Percentiles rank a stretch among this genome's conserved stretches.
These are phyloP conservation scores for Yarrowia porcina DNA, from an alignment of 805 yeast genomes.

Conservation along the genomic window DNA sequence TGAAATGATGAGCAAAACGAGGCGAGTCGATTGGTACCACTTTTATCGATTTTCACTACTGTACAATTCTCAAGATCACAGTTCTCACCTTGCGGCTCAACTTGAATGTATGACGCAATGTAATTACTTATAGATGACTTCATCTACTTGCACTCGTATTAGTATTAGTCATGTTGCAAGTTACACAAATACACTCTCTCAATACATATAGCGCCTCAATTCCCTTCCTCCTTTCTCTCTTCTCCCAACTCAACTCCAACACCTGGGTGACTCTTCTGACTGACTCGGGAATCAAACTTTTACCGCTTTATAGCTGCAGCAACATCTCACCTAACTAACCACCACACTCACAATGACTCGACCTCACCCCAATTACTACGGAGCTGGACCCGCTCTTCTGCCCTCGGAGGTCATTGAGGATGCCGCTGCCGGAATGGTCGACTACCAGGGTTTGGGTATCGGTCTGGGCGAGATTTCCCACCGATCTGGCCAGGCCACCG, in stretches of 20 bases:
- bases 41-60: too few relatives aligned
- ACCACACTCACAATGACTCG: conserved; percentile 5
- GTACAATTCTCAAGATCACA: too few relatives aligned
- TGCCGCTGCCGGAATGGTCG: conserved; percentile 80
- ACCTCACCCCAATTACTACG: conserved; percentile 56
- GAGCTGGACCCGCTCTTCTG: conserved; percentile 97
- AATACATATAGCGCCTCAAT: too few relatives aligned
- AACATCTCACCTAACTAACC: not conserved
- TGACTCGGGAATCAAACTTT: conserved; percentile 16
- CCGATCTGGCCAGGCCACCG: conserved; percentile 78
- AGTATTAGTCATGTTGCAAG: too few relatives aligned
- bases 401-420: conserved; percentile 81
- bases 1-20: too few relatives aligned
- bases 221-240: too few relatives aligned
- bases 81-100: too few relatives aligned
- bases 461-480: conserved; percentile 97
- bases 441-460: conserved; percentile 65
- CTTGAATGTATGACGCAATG: too few relatives aligned
- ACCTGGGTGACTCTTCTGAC: not conserved
- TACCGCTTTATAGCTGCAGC: not conserved
- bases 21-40: too few relatives aligned
- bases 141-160: too few relatives aligned
- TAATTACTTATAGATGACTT: too few relatives aligned
- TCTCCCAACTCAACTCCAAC: not conserved
- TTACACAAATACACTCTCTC: not conserved